phyloP scores from a whole-genome alignment of 768 basidiomycete species.

The Tylopilus rubrobrunneus region DNA sequence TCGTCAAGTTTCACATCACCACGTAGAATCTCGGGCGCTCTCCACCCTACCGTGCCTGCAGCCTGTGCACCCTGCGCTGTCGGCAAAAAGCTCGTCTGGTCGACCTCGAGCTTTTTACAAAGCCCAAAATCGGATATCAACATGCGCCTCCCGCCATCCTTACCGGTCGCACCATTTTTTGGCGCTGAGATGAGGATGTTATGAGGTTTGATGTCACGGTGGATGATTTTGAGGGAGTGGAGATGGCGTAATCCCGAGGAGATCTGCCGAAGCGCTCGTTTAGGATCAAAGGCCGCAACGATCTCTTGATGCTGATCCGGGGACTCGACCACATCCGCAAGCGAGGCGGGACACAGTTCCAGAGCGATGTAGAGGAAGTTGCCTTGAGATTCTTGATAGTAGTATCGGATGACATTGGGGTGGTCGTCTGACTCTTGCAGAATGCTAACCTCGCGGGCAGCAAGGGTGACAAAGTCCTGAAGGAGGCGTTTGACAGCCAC shows the following conservation, averaged over 20 bases:
- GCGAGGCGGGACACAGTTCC: slow-evolving; percentile 87
- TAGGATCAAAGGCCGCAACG: slow-evolving; percentile 74
- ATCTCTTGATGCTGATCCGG: slow-evolving; percentile 80
- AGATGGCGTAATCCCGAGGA: slow-evolving; percentile 85
- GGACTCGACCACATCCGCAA: slow-evolving; percentile 81
- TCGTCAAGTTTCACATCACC: slow-evolving; percentile 95
- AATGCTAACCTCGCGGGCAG: slow-evolving; percentile 88
- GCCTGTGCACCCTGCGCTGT: slow-evolving; percentile 86
- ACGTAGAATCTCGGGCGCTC: slow-evolving; percentile 92
- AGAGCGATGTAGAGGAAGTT: slow-evolving; percentile 98
- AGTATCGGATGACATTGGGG: slow-evolving; percentile 97
- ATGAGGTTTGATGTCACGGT: slow-evolving; percentile 97
- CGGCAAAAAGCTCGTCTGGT: slow-evolving; percentile 95
- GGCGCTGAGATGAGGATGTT: slow-evolving; percentile 86
- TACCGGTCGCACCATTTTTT: slow-evolving; percentile 46
- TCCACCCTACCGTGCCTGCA: slow-evolving; percentile 95
- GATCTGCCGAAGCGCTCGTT: slow-evolving; percentile 83
- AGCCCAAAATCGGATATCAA: slow-evolving; percentile 96
- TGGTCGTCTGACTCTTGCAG: slow-evolving; percentile 98
- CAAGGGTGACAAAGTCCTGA: slow-evolving; percentile 93
- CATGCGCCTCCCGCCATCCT: slow-evolving; percentile 62
- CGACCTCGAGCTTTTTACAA: slow-evolving; percentile 91
- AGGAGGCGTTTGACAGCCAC: slow-evolving; percentile 98
- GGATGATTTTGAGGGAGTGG: slow-evolving; percentile 93
- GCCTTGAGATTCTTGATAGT: slow-evolving; percentile 90